phyloP scores from a whole-genome alignment of 352 stramenopile genomes.

The Halophytophthora polymorphica region DNA sequence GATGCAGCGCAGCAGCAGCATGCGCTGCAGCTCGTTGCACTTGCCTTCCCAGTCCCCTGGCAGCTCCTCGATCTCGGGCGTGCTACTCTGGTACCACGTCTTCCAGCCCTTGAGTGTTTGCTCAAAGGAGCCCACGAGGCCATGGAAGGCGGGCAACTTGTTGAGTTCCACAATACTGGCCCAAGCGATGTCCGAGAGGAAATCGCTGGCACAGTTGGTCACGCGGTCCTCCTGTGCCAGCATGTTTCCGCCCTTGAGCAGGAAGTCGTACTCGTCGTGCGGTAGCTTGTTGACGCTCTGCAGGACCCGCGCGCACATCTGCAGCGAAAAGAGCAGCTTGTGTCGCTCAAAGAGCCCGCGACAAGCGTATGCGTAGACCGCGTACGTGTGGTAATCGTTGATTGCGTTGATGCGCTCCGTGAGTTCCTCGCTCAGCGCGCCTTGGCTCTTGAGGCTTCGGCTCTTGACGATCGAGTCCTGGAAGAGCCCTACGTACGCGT shows the following conservation, averaged over 20 bases:
- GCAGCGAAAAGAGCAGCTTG: constrained; percentile 95
- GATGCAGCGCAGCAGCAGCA: constrained; percentile 93
- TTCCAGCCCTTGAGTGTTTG: constrained; percentile 81
- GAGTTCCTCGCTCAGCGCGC: constrained; percentile 78
- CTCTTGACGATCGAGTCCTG: constrained; percentile 91
- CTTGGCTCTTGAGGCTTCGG: constrained; percentile 77
- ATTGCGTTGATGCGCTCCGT: constrained; percentile 90
- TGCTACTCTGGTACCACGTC: constrained; percentile 78
- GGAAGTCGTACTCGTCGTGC: constrained; percentile 93
- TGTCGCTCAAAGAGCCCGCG: constrained; percentile 94
- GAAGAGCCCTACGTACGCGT: constrained; percentile 94
- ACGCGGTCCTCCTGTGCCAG: constrained; percentile 63
- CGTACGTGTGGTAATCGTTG: constrained; percentile 95
- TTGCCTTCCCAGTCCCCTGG: constrained; percentile 93
- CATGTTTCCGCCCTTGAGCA: constrained; percentile 88
- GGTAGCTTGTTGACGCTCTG: constrained; percentile 90
- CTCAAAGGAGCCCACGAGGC: constrained; percentile 90
- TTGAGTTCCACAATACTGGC: constrained; percentile 92
- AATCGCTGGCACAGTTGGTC: constrained; percentile 85
- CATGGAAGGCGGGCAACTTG: constrained; percentile 85
- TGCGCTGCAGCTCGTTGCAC: constrained; percentile 90
- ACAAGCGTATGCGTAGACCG: constrained; percentile 95
- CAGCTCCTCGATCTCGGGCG: constrained; percentile 89
- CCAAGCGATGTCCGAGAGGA: constrained; percentile 84
- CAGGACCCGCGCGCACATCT: constrained; percentile 92